Conservation (phyloP, 768 basidiomycete genomes). For the Lentinula sp. region DNA sequence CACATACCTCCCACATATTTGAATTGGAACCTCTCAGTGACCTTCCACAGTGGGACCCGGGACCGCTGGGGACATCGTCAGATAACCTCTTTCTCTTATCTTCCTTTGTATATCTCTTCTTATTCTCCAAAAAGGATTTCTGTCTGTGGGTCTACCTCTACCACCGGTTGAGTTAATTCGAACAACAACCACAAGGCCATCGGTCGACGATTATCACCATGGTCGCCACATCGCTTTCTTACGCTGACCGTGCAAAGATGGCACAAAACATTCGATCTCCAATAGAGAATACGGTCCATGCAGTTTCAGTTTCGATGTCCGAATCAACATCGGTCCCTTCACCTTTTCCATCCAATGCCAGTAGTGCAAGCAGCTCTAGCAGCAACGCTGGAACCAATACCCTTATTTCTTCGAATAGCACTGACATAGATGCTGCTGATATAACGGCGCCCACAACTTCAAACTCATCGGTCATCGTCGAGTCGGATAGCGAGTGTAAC, state of each 20-base stretch:
- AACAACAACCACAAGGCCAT: neutral
- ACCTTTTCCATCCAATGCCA: neutral
- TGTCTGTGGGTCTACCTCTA: neutral
- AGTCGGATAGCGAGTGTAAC: neutral
- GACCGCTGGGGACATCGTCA: neutral
- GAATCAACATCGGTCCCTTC: neutral
- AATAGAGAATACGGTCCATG: slow-evolving; percentile 3
- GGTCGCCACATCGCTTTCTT: neutral
- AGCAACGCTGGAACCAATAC: neutral
- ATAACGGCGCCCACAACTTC: slow-evolving; percentile 4
- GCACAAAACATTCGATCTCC: slow-evolving; percentile 7
- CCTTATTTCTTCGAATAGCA: neutral
- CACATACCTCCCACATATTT: neutral
- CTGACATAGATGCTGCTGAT: slow-evolving; percentile 3
- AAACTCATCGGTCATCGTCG: slow-evolving; percentile 4
- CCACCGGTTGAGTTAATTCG: neutral
- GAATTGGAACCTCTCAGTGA: neutral
- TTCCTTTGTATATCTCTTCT: neutral
- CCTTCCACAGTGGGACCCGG: neutral
- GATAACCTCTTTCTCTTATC: neutral
- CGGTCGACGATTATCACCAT: neutral
- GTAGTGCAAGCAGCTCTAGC: neutral
- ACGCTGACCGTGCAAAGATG: slow-evolving; percentile 5
- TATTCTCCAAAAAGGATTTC: neutral
- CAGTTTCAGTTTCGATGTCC: slow-evolving; percentile 1